Conservation (phyloP, 306 rosid species). For the Albizia julibrissin region DNA sequence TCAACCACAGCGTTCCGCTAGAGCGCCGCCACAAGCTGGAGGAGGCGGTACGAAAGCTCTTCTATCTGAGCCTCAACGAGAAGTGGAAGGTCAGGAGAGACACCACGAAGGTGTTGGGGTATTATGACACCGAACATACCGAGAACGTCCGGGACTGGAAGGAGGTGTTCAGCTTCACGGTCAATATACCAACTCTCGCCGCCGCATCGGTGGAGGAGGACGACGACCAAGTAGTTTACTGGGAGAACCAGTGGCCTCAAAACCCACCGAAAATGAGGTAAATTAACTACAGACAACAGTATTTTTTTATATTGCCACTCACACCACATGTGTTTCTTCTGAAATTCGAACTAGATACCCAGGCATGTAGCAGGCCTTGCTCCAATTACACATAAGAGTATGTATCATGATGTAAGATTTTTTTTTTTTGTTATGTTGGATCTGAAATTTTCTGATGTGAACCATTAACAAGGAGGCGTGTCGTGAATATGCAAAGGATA, state of each 20-base stretch:
- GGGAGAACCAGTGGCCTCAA: too few relatives aligned
- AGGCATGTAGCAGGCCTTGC: too few relatives aligned
- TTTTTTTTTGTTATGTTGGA: too few relatives aligned
- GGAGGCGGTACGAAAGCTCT: neutral
- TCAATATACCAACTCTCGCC: conserved; percentile 33
- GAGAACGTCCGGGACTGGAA: conserved; percentile 65
- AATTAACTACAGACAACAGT: too few relatives aligned
- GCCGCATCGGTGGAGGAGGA: conserved; percentile 29
- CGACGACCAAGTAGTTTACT: too few relatives aligned
- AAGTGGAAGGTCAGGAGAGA: neutral
- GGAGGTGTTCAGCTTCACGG: conserved; percentile 49
- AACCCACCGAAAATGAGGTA: too few relatives aligned
- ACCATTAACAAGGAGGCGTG: conserved; percentile 49
- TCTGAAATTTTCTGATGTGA: too few relatives aligned
- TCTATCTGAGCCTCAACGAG: neutral
- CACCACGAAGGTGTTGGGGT: conserved; percentile 12
- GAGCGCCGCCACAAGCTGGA: neutral
- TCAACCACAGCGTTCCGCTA: neutral
- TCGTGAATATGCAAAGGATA: conserved; percentile 54
- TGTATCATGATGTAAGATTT: too few relatives aligned
- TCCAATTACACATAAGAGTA: too few relatives aligned
- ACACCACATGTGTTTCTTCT: too few relatives aligned
- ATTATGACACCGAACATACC: conserved; percentile 48
- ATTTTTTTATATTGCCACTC: too few relatives aligned
- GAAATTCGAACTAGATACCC: too few relatives aligned